Evolutionary conservation across 495 filamentous ascomycete species (phyloP).

Genomic region (Usnea hakonensis): DNA sequence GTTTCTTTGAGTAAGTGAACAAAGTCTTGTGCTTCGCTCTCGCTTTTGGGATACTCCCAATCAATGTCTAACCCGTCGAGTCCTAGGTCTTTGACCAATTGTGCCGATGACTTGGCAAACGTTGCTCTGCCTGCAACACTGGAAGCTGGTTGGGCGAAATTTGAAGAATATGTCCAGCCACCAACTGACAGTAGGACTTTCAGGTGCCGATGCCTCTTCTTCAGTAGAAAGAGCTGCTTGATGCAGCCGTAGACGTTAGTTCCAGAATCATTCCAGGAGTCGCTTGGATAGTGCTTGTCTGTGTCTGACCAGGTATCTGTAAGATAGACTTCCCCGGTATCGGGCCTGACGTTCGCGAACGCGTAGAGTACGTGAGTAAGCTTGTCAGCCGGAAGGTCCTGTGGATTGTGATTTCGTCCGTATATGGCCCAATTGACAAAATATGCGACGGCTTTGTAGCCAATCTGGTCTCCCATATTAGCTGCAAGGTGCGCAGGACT

Average conservation of each 20-base stretch:
- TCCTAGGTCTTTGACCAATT: slow-evolving; percentile 22
- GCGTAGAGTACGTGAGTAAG: slow-evolving; percentile 90
- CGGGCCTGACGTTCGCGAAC: slow-evolving; percentile 73
- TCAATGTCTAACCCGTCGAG: slow-evolving; percentile 50
- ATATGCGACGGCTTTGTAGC: slow-evolving; percentile 42
- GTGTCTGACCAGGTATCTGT: slow-evolving; percentile 82
- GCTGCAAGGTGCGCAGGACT: not conserved
- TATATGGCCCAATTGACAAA: slow-evolving; percentile 74
- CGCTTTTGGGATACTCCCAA: slow-evolving; percentile 49
- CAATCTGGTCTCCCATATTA: slow-evolving; percentile 31
- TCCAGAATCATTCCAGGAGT: slow-evolving; percentile 59
- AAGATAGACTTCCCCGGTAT: slow-evolving; percentile 70
- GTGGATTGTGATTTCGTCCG: slow-evolving; percentile 72
- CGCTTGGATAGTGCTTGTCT: slow-evolving; percentile 63
- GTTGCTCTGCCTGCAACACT: slow-evolving; percentile 15
- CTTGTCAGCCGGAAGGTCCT: slow-evolving; percentile 78
- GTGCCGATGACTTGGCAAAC: slow-evolving; percentile 23
- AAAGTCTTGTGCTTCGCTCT: slow-evolving; percentile 58
- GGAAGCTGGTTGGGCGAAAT: slow-evolving; percentile 66
- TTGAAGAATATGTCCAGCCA: slow-evolving; percentile 90
- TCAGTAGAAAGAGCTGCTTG: slow-evolving; percentile 89
- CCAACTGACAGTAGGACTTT: slow-evolving; percentile 91
- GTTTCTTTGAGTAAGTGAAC: slow-evolving; percentile 62
- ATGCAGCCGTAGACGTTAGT: slow-evolving; percentile 80
- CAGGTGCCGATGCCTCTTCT: slow-evolving; percentile 77